phyloP scores from a whole-genome alignment of 495 filamentous ascomycete genomes.

The Penicillium steckii region DNA sequence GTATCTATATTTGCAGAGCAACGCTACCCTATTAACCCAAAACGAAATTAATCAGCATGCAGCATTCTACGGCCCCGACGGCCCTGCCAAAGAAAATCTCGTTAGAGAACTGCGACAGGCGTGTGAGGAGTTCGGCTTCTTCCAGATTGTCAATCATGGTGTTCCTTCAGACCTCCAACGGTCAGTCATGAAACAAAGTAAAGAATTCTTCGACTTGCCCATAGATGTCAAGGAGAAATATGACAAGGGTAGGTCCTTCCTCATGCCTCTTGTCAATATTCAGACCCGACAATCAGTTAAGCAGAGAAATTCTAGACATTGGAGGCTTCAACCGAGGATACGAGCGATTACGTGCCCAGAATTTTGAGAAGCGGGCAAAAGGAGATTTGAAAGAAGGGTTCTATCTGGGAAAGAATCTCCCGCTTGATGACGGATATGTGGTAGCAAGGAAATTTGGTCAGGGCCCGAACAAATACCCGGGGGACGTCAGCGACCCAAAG shows the following conservation, averaged over 20 bases:
- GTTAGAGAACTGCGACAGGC: constrained; percentile 16
- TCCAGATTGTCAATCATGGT: constrained; percentile 79
- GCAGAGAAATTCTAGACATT: constrained; percentile 1
- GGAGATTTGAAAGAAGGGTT: constrained; percentile 50
- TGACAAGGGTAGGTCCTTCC: constrained; percentile 7
- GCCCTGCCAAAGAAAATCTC: constrained; percentile 1
- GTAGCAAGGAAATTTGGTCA: constrained; percentile 30
- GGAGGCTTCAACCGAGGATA: constrained; percentile 38
- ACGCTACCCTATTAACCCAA: no score
- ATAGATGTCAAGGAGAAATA: constrained; percentile 48
- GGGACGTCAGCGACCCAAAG: constrained; percentile 27
- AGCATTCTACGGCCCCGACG: constrained; percentile 17
- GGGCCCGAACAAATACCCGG: constrained; percentile 48
- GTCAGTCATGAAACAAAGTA: constrained; percentile 63
- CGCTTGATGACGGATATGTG: constrained; percentile 28
- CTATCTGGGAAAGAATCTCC: constrained; percentile 40
- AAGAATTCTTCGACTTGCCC: constrained; percentile 74
- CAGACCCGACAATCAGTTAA: not conserved
- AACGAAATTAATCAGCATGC: no score
- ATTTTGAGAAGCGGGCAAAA: constrained; percentile 33
- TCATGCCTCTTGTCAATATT: no score
- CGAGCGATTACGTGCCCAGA: constrained; percentile 41
- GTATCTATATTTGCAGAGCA: no score
- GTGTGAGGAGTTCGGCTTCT: constrained; percentile 65
- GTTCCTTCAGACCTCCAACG: constrained; percentile 65